Percentiles rank a stretch among this genome's conserved stretches.
Conservation (phyloP, 2,329 filamentous ascomycete species). For the Paecilomyces formosus region DNA sequence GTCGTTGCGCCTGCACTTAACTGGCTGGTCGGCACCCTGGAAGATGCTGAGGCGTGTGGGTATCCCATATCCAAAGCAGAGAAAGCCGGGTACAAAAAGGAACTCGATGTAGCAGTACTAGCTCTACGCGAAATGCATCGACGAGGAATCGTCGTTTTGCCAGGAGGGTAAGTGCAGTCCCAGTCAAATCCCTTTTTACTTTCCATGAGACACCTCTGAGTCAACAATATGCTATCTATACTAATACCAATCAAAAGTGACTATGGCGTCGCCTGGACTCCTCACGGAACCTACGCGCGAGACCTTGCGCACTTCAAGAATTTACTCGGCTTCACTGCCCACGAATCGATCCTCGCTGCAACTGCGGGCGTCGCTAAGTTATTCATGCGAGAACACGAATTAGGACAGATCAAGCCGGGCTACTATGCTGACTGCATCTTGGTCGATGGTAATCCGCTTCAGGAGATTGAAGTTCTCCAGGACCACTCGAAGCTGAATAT, state of each 20-base stretch:
- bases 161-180: slow-evolving; percentile 22
- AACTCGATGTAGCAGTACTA: slow-evolving; percentile 32
- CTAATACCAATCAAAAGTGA: slow-evolving; percentile 17
- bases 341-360: slow-evolving; percentile 39
- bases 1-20: slow-evolving; percentile 40
- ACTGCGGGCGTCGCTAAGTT: slow-evolving; percentile 34
- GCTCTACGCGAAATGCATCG: slow-evolving; percentile 40
- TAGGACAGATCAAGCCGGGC: slow-evolving; percentile 36
- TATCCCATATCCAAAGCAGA: slow-evolving; percentile 38
- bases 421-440: slow-evolving; percentile 41
- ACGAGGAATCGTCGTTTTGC: slow-evolving; percentile 39
- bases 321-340: slow-evolving; percentile 37
- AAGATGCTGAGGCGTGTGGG: slow-evolving; percentile 33
- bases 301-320: slow-evolving; percentile 43
- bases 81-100: slow-evolving; percentile 37
- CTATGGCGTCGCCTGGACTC: slow-evolving; percentile 44
- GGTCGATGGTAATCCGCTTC: slow-evolving; percentile 40
- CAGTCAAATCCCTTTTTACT: background rate
- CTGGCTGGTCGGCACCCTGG: slow-evolving; percentile 33
- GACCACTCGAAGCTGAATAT: slow-evolving; percentile 37
- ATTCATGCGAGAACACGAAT: slow-evolving; percentile 28
- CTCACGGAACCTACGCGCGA: slow-evolving; percentile 42
- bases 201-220: background rate
- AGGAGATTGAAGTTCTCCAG: slow-evolving; percentile 36
- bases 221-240: background rate